These are phyloP conservation scores for Chrysanthemum makinoi DNA, from an alignment of 129 eudicot genomes.

Conservation along the genomic window DNA sequence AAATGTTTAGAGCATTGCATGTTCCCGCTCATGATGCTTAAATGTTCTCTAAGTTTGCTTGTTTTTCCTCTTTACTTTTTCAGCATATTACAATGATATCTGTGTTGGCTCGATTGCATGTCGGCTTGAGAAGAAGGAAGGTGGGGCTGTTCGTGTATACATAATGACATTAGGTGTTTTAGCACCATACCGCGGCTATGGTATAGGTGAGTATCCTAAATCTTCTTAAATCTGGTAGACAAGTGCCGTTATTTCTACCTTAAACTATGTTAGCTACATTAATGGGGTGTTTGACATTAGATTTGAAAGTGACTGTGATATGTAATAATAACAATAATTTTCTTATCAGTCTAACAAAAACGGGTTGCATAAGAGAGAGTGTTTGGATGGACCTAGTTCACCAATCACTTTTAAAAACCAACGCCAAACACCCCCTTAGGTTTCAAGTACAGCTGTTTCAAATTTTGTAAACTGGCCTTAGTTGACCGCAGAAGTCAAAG, in stretches of 20 bases:
- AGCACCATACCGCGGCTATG: conserved; percentile 96
- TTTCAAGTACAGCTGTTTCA: no score
- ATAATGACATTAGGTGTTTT: conserved; percentile 97
- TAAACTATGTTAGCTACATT: no score
- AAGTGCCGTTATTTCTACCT: neutral
- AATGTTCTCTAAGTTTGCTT: neutral
- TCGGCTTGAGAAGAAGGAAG: conserved; percentile 92
- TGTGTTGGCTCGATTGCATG: conserved; percentile 97
- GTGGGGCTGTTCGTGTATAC: conserved; percentile 80
- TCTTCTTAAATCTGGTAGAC: neutral
- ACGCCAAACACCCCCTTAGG: no score
- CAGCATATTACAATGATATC: conserved; percentile 96
- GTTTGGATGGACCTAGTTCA: no score
- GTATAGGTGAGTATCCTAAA: conserved; percentile 69
- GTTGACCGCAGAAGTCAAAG: conserved; percentile 13
- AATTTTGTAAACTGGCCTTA: no score
- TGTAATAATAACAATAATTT: no score
- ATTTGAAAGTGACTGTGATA: no score
- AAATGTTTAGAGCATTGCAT: neutral
- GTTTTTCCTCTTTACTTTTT: conserved; percentile 7
- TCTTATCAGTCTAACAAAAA: no score
- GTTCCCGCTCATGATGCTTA: neutral
- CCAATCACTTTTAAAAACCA: no score
- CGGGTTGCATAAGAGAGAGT: no score
- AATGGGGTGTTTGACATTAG: no score